Base-by-base conservation (phyloP, 2,329 filamentous ascomycete species). In the Venturia effusa region DNA sequence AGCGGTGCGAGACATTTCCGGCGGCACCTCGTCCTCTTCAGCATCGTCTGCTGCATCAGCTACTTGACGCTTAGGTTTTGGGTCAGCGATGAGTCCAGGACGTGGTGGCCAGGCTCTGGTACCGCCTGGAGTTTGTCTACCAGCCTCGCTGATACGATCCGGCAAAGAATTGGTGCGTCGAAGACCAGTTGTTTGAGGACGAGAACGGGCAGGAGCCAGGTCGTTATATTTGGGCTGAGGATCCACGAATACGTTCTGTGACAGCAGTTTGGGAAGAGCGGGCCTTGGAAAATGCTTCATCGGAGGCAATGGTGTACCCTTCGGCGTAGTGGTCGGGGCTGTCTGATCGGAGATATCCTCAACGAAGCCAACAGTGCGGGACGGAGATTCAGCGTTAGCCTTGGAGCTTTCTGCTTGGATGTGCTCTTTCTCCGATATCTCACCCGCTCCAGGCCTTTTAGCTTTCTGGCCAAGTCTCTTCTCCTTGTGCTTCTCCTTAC, bases 111-210 rank as follows among this genome's bases (percentile, higher is more conserved):
- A 61, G 13, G 54, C 34, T 27, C 63, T 43, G n/a, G 40, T 19
- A 34, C 43, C 43, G 27, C 45, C 61, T n/a, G 45, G 61, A 22
- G 32, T 63, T 30, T 57, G 45, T 11, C 39, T 37, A 34, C 19
- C 30, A 34, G 43, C 34, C 27, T 69, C 71, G 65, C 83, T 84
- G 10, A 90, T 80, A 22, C 87, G 83, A 69, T 88, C 87, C 0
- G 89, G 89, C 2, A 92, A 80, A 0, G 89, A 92, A 71, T 84
- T 90, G 24, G 88, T 89, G 63, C 89, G 83, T 64, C 88, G 86
- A 62, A 90, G 84, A n/a, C 84, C 83, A 68, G 54, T 13, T 4
- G 71, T 70, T 19, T 63, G 63, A 1, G 74, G 74, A 19, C 75
- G 67, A 2, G 74, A 76, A 61, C 67, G 70, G 24, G 72, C 71